A percentile compares a stretch with the other conserved stretches of the same genome.
Evolutionary conservation across 2,329 filamentous ascomycete species (phyloP).

Genomic region (Talaromyces sp.): DNA sequence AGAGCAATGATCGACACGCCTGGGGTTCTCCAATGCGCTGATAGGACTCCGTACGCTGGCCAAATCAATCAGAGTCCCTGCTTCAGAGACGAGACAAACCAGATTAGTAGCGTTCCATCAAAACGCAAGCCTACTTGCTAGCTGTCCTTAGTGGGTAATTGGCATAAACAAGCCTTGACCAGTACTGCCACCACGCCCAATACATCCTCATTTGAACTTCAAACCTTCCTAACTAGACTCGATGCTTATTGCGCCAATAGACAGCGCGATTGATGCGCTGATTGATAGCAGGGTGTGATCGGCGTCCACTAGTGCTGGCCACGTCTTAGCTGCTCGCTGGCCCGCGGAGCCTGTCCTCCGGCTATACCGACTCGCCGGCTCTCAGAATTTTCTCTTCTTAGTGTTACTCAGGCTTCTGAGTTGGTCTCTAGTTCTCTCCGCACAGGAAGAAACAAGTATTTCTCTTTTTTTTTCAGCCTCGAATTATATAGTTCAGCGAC

Average conservation of each 20-base stretch:
- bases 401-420: not conserved
- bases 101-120: not conserved
- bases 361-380: not conserved
- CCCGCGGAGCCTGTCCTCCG: not conserved
- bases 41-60: no score
- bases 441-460: not conserved
- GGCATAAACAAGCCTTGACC: not conserved
- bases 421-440: not conserved
- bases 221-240: not conserved
- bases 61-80: not conserved
- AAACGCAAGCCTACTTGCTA: not conserved
- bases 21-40: not conserved
- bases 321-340: not conserved
- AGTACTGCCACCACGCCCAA: not conserved
- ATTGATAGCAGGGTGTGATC: not conserved
- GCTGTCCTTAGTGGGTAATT: not conserved
- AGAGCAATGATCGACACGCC: not conserved
- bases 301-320: not conserved
- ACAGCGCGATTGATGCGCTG: not conserved
- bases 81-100: not conserved
- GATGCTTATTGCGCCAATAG: not conserved
- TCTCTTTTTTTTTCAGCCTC: not conserved
- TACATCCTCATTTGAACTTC: not conserved
- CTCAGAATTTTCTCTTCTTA: not conserved
- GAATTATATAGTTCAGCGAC: not conserved